Conservation (phyloP, 2,329 filamentous ascomycete species). For the Albophoma yamanashiensis region DNA sequence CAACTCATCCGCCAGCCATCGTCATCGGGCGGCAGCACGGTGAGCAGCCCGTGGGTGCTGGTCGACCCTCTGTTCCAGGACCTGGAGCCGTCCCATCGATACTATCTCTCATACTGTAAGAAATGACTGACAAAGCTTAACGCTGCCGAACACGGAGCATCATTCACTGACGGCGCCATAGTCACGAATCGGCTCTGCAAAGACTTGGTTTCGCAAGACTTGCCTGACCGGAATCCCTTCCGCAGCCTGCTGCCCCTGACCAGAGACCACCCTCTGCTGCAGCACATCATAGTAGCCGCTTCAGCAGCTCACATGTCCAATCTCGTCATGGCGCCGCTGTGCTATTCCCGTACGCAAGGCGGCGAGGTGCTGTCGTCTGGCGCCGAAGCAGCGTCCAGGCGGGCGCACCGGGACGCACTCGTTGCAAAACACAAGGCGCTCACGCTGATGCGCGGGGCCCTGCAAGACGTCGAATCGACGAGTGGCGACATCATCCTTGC, state of each 20-base stretch:
- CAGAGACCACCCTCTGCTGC: conserved; percentile 28
- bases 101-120: conserved; percentile 31
- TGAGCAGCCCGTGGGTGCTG: conserved; percentile 24
- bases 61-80: conserved; percentile 39
- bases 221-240: conserved; percentile 33
- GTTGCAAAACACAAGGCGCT: conserved; percentile 34
- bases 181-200: conserved; percentile 39
- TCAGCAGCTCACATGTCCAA: conserved; percentile 38
- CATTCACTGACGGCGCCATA: conserved; percentile 13
- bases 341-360: background rate
- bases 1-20: conserved; percentile 16
- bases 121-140: background rate
- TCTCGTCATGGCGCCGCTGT: conserved; percentile 21
- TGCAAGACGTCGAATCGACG: conserved; percentile 25
- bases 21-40: conserved; percentile 6
- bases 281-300: conserved; percentile 36
- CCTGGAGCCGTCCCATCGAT: conserved; percentile 34
- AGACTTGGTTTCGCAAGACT: conserved; percentile 38
- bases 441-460: conserved; percentile 26
- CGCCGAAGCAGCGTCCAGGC: conserved; percentile 10
- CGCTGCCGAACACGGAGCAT: background rate
- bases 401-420: conserved; percentile 30
- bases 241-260: conserved; percentile 32
- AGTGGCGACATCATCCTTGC: conserved; percentile 31
- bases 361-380: background rate